These are phyloP conservation scores for Leptosphaerulina australis DNA, from an alignment of 2,329 filamentous ascomycete genomes.

Conservation along the genomic window DNA sequence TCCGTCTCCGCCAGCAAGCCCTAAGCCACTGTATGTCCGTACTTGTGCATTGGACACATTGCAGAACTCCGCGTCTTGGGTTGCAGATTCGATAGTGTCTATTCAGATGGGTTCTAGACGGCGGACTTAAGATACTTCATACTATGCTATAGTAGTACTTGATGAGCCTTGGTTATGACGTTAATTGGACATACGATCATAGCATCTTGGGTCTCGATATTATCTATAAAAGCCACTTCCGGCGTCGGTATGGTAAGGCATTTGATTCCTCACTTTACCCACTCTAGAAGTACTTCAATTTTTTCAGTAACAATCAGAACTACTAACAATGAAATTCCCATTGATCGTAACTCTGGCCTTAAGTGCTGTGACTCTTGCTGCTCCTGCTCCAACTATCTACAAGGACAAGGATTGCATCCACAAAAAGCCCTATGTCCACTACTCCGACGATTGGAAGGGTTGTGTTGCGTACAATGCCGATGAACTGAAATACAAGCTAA, in stretches of 20 bases:
- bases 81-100: conserved; percentile 13
- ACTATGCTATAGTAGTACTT: not conserved
- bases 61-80: not conserved
- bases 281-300: not conserved
- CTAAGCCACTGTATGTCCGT: not conserved
- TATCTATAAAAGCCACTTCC: conserved; percentile 6
- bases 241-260: not conserved
- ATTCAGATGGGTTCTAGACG: too few relatives aligned
- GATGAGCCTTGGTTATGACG: not conserved
- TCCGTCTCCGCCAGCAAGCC: not conserved
- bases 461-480: conserved; percentile 8
- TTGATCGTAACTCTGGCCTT: not conserved
- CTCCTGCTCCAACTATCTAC: not conserved
- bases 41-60: not conserved
- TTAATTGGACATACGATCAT: not conserved
- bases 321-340: conserved; percentile 1
- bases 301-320: not conserved
- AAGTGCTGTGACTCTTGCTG: conserved; percentile 9
- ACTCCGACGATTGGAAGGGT: conserved; percentile 5
- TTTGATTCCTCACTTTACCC: not conserved
- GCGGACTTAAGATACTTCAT: not conserved
- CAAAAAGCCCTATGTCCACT: conserved; percentile 6
- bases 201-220: not conserved
- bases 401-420: conserved; percentile 5
- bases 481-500: conserved; percentile 3